Conservation (phyloP, 2,329 filamentous ascomycete genomes). For the Celoporthe dispersa region DNA sequence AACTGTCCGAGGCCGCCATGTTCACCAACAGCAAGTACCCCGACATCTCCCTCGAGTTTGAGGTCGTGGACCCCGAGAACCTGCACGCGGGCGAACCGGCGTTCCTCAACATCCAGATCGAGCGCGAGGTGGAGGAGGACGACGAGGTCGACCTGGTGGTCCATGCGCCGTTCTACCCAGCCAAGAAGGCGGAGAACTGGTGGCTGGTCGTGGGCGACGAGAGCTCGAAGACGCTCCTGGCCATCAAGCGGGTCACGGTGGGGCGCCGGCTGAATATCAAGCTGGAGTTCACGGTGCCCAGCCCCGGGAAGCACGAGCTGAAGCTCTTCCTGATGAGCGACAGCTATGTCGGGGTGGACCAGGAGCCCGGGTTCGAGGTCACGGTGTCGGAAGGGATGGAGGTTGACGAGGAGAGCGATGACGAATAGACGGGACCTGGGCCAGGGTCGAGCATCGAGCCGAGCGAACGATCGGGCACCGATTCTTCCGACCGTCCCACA, state of each 20-base stretch:
- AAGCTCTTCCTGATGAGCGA: conserved; percentile 97
- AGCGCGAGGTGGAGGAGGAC: conserved; percentile 78
- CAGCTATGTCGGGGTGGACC: conserved; percentile 95
- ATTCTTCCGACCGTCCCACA: not conserved
- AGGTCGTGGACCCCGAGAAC: conserved; percentile 79
- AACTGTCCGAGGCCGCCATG: conserved; percentile 85
- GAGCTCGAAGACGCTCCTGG: conserved; percentile 81
- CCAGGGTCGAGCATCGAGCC: not conserved
- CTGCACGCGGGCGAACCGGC: conserved; percentile 81
- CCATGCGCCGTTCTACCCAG: conserved; percentile 93
- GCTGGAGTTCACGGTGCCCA: conserved; percentile 87
- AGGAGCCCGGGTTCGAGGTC: conserved; percentile 87
- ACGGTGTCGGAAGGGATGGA: conserved; percentile 92
- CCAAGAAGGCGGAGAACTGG: conserved; percentile 95
- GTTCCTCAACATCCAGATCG: conserved; percentile 82
- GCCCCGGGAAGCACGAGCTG: conserved; percentile 81
- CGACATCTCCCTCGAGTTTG: conserved; percentile 88
- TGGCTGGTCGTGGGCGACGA: conserved; percentile 97
- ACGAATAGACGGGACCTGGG: conserved; percentile 35
- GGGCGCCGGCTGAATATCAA: conserved; percentile 75
- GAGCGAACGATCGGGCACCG: conserved; percentile 9
- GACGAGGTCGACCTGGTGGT: conserved; percentile 79
- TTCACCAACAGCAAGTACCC: conserved; percentile 98
- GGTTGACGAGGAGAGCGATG: conserved; percentile 79
- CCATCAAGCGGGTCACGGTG: conserved; percentile 93